Evolutionary conservation across 371 early-diverging fungal genomes (phyloP).

Genomic region (Modicella reniformis): DNA sequence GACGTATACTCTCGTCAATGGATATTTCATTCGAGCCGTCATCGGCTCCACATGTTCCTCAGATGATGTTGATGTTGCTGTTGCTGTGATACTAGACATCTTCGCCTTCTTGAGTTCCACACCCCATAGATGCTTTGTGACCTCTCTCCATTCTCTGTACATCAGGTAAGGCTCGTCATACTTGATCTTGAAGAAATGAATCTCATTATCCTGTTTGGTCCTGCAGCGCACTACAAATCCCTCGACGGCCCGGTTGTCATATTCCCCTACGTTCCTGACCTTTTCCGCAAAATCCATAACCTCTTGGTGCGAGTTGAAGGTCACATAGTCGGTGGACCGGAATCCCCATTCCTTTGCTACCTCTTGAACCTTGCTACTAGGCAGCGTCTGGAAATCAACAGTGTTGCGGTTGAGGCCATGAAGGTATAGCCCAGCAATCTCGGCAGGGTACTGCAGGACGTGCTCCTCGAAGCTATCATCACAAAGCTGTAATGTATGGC

Average conservation of each 20-base stretch:
- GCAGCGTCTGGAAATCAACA: constrained; percentile 75
- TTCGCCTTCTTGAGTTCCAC: constrained; percentile 29
- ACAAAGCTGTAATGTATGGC: constrained; percentile 69
- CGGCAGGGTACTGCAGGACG: constrained; percentile 83
- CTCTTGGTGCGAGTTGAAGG: constrained; percentile 56
- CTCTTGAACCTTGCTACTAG: constrained; percentile 64
- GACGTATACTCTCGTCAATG: constrained; percentile 75
- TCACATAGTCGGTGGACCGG: constrained; percentile 59
- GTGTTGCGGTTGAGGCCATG: constrained; percentile 93
- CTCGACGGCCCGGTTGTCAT: constrained; percentile 80
- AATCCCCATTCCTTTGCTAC: constrained; percentile 86
- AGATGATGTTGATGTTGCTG: neutral
- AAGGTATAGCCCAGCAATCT: constrained; percentile 84
- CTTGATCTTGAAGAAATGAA: constrained; percentile 91
- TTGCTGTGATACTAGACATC: neutral
- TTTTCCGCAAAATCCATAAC: constrained; percentile 75
- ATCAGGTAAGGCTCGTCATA: constrained; percentile 91
- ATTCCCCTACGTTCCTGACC: constrained; percentile 69
- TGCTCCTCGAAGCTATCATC: constrained; percentile 97
- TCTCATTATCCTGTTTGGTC: constrained; percentile 37
- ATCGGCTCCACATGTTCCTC: constrained; percentile 10
- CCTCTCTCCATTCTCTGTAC: constrained; percentile 95
- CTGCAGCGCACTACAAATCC: constrained; percentile 93
- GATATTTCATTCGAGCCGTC: constrained; percentile 60
- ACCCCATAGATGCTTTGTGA: constrained; percentile 70